These are phyloP conservation scores for Tuber aestivum DNA, from an alignment of 495 filamentous ascomycete species.

Conservation along the genomic window DNA sequence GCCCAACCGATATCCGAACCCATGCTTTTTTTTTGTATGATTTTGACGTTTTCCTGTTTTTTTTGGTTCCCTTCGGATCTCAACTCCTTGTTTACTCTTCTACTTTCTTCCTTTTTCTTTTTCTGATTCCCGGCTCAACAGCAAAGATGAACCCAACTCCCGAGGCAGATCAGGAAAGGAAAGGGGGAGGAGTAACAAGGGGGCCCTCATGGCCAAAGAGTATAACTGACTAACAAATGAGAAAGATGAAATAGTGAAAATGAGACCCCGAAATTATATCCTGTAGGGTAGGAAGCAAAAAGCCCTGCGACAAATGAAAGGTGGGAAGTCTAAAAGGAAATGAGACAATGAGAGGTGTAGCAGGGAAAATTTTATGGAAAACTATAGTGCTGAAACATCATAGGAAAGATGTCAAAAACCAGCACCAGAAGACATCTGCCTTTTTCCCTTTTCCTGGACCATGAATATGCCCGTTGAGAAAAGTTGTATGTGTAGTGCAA, in stretches of 20 bases:
- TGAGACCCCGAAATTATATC: not conserved
- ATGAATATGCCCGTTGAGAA: not conserved
- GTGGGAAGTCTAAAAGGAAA: constrained; percentile 1
- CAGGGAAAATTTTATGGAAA: not conserved
- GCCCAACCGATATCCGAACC: constrained; percentile 17
- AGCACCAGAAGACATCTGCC: not conserved
- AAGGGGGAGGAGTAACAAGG: constrained; percentile 22
- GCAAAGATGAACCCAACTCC: constrained; percentile 2
- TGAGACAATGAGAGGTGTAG: constrained; percentile 2
- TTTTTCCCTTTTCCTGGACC: not conserved
- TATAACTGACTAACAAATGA: not conserved
- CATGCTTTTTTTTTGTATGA: constrained; percentile 16
- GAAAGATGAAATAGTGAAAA: constrained; percentile 2
- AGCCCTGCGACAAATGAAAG: not conserved
- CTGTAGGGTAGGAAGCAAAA: not conserved
- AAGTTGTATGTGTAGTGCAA: constrained; percentile 1
- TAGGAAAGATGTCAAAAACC: not conserved
- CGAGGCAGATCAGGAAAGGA: not conserved
- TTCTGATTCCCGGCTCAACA: constrained; percentile 8
- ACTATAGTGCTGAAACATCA: not conserved
- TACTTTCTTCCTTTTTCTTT: constrained; percentile 23
- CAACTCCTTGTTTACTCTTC: constrained; percentile 9
- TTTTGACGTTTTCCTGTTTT: constrained; percentile 19
- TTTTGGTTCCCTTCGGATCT: constrained; percentile 9
- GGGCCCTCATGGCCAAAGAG: not conserved